Conservation (phyloP, 2,329 filamentous ascomycete species). For the Chaetomiaceae sp. region DNA sequence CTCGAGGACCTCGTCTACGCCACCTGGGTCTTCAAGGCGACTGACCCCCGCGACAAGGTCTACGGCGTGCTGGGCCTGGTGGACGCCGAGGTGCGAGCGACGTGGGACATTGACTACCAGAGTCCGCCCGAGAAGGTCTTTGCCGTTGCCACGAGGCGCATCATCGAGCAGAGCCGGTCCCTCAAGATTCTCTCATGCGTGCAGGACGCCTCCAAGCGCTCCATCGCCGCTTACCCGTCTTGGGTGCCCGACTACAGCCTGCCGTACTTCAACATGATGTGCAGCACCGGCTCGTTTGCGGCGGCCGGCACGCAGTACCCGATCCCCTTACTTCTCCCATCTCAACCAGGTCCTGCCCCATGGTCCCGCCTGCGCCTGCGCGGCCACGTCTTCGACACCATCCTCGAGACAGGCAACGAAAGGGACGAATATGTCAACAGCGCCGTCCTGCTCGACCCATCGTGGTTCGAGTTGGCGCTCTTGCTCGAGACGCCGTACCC, state of each 20-base stretch:
- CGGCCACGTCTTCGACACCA: constrained; percentile 9
- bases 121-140: constrained; percentile 3
- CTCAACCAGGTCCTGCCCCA: background rate
- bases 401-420: constrained; percentile 9
- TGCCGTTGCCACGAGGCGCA: constrained; percentile 5
- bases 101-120: constrained; percentile 12
- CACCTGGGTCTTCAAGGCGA: constrained; percentile 13
- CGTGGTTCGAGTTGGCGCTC: constrained; percentile 16
- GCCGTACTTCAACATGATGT: constrained; percentile 18
- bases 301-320: background rate
- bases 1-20: constrained; percentile 15
- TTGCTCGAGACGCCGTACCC: constrained; percentile 11
- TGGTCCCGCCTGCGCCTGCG: constrained; percentile 11
- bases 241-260: constrained; percentile 17
- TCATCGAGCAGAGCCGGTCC: constrained; percentile 6
- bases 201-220: constrained; percentile 9
- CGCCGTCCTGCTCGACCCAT: constrained; percentile 12
- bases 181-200: constrained; percentile 15
- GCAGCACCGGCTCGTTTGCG: constrained; percentile 6
- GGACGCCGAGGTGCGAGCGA: background rate
- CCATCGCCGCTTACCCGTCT: constrained; percentile 4
- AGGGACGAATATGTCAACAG: constrained; percentile 12
- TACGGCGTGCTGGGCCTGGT: constrained; percentile 15
- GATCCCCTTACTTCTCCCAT: background rate
- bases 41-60: constrained; percentile 15